Evolutionary conservation across 73 alveolate genomes (phyloP).

Genomic region (Uronychia binucleata): DNA sequence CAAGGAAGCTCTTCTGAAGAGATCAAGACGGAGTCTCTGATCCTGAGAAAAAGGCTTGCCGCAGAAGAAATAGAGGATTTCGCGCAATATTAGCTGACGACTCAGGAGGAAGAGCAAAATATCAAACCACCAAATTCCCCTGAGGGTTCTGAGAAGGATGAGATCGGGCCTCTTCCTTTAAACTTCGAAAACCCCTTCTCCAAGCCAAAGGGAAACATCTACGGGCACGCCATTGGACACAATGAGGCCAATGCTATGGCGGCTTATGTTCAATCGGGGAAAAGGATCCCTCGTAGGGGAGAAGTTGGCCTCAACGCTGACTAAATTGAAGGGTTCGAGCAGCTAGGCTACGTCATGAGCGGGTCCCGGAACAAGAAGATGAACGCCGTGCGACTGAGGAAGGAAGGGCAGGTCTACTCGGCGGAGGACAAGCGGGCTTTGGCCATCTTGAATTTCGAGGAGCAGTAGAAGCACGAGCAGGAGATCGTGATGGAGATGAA

Average conservation of each 20-base stretch:
- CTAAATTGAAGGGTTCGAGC: neutral
- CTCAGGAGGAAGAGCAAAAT: too few relatives aligned
- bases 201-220: neutral
- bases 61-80: too few relatives aligned
- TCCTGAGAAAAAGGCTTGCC: too few relatives aligned
- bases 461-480: slow-evolving; percentile 19
- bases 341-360: slow-evolving; percentile 54
- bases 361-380: slow-evolving; percentile 57
- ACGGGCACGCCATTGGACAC: neutral
- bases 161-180: neutral
- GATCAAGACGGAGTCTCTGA: too few relatives aligned
- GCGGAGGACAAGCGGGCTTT: slow-evolving; percentile 32
- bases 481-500: slow-evolving; percentile 17
- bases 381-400: slow-evolving; percentile 63
- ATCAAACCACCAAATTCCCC: too few relatives aligned
- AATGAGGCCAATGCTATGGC: slow-evolving; percentile 5
- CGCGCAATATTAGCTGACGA: too few relatives aligned
- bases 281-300: slow-evolving; percentile 8
- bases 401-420: slow-evolving; percentile 37
- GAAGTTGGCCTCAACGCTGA: slow-evolving; percentile 2
- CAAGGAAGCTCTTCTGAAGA: too few relatives aligned
- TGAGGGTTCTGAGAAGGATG: too few relatives aligned
- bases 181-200: neutral
- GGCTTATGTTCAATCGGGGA: neutral
- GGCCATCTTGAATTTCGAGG: slow-evolving; percentile 23